A percentile compares a stretch with the other conserved stretches of the same genome.
Evolutionary conservation across 2,329 filamentous ascomycete species (phyloP).

Genomic region (Paraphaeosphaeria sporulosa): DNA sequence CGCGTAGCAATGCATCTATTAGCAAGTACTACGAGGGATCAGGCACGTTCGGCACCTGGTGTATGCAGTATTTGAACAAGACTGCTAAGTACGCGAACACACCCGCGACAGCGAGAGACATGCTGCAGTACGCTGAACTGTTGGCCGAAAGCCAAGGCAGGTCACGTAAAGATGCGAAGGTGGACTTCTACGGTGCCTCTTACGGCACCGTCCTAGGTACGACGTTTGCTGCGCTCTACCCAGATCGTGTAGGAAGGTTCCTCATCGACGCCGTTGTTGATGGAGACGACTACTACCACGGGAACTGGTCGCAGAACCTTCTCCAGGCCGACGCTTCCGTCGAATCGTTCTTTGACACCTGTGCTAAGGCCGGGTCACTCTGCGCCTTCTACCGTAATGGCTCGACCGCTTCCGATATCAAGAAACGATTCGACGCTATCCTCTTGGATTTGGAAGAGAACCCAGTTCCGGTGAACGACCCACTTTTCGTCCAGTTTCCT

Average conservation of each 20-base stretch:
- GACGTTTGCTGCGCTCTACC: slow-evolving; percentile 54
- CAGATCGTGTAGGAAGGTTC: slow-evolving; percentile 36
- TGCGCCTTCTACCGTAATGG: slow-evolving; percentile 17
- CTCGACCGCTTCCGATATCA: slow-evolving; percentile 12
- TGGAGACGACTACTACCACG: slow-evolving; percentile 17
- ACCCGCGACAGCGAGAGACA: slow-evolving; percentile 19
- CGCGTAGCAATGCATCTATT: neutral
- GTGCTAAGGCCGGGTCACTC: slow-evolving; percentile 56
- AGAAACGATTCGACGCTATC: slow-evolving; percentile 15
- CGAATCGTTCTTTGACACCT: slow-evolving; percentile 61
- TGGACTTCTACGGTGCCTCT: slow-evolving; percentile 50
- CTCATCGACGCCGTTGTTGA: slow-evolving; percentile 42
- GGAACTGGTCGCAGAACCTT: slow-evolving; percentile 12
- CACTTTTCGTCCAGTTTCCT: slow-evolving; percentile 5
- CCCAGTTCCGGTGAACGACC: slow-evolving; percentile 10
- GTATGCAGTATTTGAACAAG: slow-evolving; percentile 12
- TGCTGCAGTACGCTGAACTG: slow-evolving; percentile 22
- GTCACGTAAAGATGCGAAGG: slow-evolving; percentile 12
- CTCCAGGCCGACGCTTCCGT: slow-evolving; percentile 18
- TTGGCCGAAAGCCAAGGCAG: slow-evolving; percentile 11
- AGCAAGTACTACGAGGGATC: slow-evolving; percentile 10
- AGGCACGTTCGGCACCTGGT: slow-evolving; percentile 17
- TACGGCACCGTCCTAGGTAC: slow-evolving; percentile 55
- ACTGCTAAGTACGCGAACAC: slow-evolving; percentile 22
- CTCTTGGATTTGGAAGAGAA: slow-evolving; percentile 13